Percentiles rank a stretch among this genome's conserved stretches.
phyloP scores from a whole-genome alignment of 164 flowering plant species.

The Saururus chinensis region DNA sequence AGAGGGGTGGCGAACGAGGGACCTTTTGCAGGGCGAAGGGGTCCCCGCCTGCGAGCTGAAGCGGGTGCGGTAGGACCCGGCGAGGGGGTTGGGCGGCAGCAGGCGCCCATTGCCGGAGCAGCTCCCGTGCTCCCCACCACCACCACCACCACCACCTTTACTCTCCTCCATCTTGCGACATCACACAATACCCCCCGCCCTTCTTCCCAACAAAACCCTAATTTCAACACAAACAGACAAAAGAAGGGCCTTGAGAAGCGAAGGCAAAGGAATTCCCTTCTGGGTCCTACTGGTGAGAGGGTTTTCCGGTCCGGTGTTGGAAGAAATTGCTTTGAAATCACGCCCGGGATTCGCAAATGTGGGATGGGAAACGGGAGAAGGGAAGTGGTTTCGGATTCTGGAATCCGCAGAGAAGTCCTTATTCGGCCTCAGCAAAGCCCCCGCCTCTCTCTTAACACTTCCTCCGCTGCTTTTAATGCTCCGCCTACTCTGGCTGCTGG shows the following conservation, averaged over 20 bases:
- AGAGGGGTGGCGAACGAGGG: conserved; percentile 57
- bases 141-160: conserved; percentile 23
- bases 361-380: neutral
- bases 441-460: no score
- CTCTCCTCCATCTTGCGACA: conserved; percentile 34
- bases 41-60: conserved; percentile 8
- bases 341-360: neutral
- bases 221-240: neutral
- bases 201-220: conserved; percentile 6
- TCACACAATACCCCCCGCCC: neutral
- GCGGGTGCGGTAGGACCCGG: conserved; percentile 25
- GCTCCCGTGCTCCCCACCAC: conserved; percentile 25
- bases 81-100: conserved; percentile 49
- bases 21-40: conserved; percentile 25
- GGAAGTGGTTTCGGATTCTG: neutral
- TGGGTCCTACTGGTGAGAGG: neutral
- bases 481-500: no score
- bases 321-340: neutral
- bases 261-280: neutral
- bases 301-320: neutral
- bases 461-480: no score
- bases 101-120: conserved; percentile 31
- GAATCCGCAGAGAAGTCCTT: neutral
- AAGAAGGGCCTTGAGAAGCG: neutral
- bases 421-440: no score